These are phyloP conservation scores for Trichophyton verrucosum DNA, from an alignment of 2,329 filamentous ascomycete species.

Conservation along the genomic window DNA sequence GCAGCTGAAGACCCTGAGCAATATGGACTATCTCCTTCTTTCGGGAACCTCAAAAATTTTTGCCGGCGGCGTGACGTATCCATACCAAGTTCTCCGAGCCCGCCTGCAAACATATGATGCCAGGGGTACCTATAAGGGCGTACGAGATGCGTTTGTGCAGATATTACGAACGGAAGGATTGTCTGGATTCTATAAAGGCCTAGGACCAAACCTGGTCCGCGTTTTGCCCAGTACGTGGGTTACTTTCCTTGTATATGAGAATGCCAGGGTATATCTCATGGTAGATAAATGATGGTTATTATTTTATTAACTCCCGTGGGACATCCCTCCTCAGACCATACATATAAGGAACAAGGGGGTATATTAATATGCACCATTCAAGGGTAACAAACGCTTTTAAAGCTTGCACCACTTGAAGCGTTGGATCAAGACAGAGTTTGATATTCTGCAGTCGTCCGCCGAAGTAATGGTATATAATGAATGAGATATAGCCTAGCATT, in stretches of 20 bases:
- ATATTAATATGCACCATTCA: background rate
- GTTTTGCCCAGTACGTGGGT: slow-evolving; percentile 93
- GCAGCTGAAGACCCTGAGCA: slow-evolving; percentile 38
- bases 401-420: background rate
- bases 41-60: slow-evolving; percentile 74
- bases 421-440: background rate
- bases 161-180: slow-evolving; percentile 71
- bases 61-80: slow-evolving; percentile 82
- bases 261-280: slow-evolving; percentile 55
- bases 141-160: slow-evolving; percentile 57
- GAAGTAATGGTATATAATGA: background rate
- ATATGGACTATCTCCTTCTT: slow-evolving; percentile 66
- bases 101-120: slow-evolving; percentile 83
- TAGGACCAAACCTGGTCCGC: slow-evolving; percentile 77
- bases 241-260: slow-evolving; percentile 95
- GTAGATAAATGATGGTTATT: background rate
- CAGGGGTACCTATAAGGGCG: slow-evolving; percentile 57
- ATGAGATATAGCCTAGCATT: background rate
- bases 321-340: background rate
- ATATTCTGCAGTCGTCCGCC: background rate
- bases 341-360: background rate
- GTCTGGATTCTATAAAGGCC: slow-evolving; percentile 78
- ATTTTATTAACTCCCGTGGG: background rate
- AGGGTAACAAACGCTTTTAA: background rate
- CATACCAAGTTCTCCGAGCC: slow-evolving; percentile 83